phyloP scores from a whole-genome alignment of 441 rosid species.

The Breynia disticha region DNA sequence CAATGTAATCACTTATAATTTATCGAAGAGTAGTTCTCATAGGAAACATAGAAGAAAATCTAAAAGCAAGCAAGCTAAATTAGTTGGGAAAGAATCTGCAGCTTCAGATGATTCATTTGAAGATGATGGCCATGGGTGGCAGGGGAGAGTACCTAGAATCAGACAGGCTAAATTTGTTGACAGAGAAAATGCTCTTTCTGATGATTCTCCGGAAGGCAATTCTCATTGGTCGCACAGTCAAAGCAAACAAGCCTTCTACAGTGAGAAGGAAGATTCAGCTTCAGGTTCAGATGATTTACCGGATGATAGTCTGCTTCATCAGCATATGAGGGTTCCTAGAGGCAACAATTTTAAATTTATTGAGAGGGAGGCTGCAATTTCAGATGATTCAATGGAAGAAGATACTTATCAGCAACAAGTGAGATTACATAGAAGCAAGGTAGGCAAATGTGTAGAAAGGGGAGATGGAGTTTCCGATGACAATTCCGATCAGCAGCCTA shows the following conservation, averaged over 20 bases:
- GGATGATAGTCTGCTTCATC: constrained; percentile 20
- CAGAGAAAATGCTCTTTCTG: constrained; percentile 34
- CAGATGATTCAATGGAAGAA: constrained; percentile 23
- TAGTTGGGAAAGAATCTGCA: constrained; percentile 19
- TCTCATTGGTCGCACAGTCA: constrained; percentile 24
- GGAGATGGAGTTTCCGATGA: constrained; percentile 28
- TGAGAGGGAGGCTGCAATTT: constrained; percentile 14
- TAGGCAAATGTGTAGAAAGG: constrained; percentile 16
- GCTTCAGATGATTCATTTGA: constrained; percentile 30
- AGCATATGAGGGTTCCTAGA: constrained; percentile 15
- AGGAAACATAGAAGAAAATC: constrained; percentile 21
- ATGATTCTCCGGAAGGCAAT: constrained; percentile 34
- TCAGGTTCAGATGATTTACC: constrained; percentile 27
- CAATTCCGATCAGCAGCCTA: constrained; percentile 8
- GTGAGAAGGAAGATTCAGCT: constrained; percentile 21
- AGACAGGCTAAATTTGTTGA: constrained; percentile 20
- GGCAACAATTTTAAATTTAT: constrained; percentile 12
- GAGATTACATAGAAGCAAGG: constrained; percentile 18
- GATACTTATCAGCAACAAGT: constrained; percentile 10
- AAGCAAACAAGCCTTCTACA: constrained; percentile 23
- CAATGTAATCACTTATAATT: constrained; percentile 34
- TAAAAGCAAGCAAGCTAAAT: constrained; percentile 29
- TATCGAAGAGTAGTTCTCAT: constrained; percentile 34
- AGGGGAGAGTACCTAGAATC: constrained; percentile 22
- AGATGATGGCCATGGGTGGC: constrained; percentile 18